Evolutionary conservation across 2,329 filamentous ascomycete species (phyloP), one percentile per base, ranked within the genome.

Genomic region (Aspergillus fumigatiaffinis): DNA sequence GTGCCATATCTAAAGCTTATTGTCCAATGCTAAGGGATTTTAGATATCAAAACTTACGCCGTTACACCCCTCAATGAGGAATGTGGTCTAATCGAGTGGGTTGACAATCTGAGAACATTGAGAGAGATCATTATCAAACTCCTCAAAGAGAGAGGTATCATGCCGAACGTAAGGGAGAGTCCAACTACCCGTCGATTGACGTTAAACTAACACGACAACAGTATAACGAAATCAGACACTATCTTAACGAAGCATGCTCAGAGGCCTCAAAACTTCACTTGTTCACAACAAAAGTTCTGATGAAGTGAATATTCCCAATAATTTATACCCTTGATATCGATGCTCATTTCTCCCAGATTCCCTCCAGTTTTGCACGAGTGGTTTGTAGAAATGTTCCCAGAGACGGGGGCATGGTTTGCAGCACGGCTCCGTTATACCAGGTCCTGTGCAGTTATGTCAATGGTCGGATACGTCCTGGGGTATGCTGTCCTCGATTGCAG

Each of bases 401-500:
- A 96, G 69, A 92, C 95, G 3, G 90, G 91, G 12, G 83, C 88
- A 1, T 99, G 94, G 94, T 95, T 99, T 73, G 84, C 87, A 2
- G 92, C 93, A 9, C 86, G 94, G 7, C 81, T 97, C 48, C 85
- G 87, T 50, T 99, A 97, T 76, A 95, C 94, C 2, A 86, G 94
- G 3, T 96, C 94, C 1, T 93, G 90, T 68, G 94, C 95, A 10
- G 94, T 99, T 64, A 99, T 99, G 92, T 96, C 92, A n/a, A 99
- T 99, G 85, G 91, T 96, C 4, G 94, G 94, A 51, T 95, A 96
- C 56, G 92, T 97, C 51, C 83, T 99, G 4, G 94, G 86, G 59
- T 79, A 69, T 54, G 73, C 62, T 32, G 47, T 23, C 32, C 54
- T 20, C 20, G 25, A 26, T 29, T 49, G 23, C 20, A 46, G 38